Conservation (phyloP, 1,284 basidiomycete genomes). For the Sporisorium exsertum region DNA sequence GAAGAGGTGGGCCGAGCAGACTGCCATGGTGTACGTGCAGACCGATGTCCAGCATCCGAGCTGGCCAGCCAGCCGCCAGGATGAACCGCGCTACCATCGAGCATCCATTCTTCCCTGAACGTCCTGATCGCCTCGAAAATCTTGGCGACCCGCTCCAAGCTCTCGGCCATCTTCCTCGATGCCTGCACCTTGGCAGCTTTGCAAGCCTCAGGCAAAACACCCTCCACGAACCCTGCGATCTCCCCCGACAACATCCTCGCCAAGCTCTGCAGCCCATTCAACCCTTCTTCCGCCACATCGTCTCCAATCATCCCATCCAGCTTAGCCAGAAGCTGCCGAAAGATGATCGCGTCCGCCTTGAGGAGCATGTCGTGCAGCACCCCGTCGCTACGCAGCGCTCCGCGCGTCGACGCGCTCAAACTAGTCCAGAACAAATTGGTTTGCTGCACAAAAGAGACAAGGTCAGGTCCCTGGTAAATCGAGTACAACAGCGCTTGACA, state of each 20-base stretch:
- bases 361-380: constrained; percentile 21
- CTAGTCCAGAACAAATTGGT: constrained; percentile 41
- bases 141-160: constrained; percentile 16
- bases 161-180: constrained; percentile 22
- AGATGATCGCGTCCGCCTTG: constrained; percentile 32
- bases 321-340: constrained; percentile 24
- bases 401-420: constrained; percentile 10
- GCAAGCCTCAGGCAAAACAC: constrained; percentile 13
- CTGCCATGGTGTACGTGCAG: neutral
- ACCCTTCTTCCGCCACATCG: constrained; percentile 22
- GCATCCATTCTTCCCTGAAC: constrained; percentile 27
- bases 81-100: constrained; percentile 13
- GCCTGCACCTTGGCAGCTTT: constrained; percentile 24
- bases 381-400: constrained; percentile 21
- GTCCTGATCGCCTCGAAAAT: constrained; percentile 31
- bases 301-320: constrained; percentile 37
- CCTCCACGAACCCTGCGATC: constrained; percentile 15
- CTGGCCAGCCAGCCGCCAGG: neutral
- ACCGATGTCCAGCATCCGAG: neutral
- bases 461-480: constrained; percentile 34
- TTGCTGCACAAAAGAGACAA: constrained; percentile 33
- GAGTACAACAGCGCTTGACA: constrained; percentile 24
- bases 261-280: constrained; percentile 14
- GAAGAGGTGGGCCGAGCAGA: neutral
- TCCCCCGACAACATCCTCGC: constrained; percentile 15